These are phyloP conservation scores for Podospora pseudoanserina DNA, from an alignment of 495 filamentous ascomycete species.

Conservation along the genomic window DNA sequence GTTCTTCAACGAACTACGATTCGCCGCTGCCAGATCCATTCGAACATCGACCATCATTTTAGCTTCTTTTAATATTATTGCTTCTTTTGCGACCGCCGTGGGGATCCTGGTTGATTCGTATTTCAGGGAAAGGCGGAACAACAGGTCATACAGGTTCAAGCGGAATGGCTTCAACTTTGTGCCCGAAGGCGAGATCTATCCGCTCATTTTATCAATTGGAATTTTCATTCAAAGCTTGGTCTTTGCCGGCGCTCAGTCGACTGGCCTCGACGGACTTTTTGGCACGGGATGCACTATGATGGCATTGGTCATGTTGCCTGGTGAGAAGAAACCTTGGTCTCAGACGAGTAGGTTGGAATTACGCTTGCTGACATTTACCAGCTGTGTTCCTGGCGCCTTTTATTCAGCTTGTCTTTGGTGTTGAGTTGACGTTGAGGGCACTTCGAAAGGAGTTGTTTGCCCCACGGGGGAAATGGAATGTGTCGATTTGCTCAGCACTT, in stretches of 20 bases:
- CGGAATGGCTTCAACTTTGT: conserved; percentile 39
- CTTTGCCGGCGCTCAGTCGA: conserved; percentile 45
- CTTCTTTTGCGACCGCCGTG: conserved; percentile 43
- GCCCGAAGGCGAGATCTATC: conserved; percentile 39
- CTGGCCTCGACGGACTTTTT: conserved; percentile 40
- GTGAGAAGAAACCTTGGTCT: conserved; percentile 29
- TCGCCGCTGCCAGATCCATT: conserved; percentile 45
- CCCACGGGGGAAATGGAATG: conserved; percentile 40
- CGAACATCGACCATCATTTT: conserved; percentile 48
- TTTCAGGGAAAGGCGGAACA: conserved; percentile 35
- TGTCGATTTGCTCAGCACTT: conserved; percentile 41
- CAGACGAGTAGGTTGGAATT: conserved; percentile 15
- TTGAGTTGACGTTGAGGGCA: conserved; percentile 43
- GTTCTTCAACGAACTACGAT: conserved; percentile 42
- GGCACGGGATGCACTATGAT: conserved; percentile 39
- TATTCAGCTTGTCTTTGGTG: conserved; percentile 44
- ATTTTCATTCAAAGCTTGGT: conserved; percentile 46
- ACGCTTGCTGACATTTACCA: conserved; percentile 15
- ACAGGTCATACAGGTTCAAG: conserved; percentile 31
- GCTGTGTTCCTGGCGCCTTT: conserved; percentile 49
- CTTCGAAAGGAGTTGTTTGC: conserved; percentile 40
- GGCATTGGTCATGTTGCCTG: conserved; percentile 46
- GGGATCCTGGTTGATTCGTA: conserved; percentile 46
- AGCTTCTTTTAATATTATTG: conserved; percentile 46
- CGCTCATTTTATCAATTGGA: conserved; percentile 44